These are phyloP conservation scores for Staphylotrichum tortipilum DNA, from an alignment of 495 filamentous ascomycete genomes.

Conservation along the genomic window DNA sequence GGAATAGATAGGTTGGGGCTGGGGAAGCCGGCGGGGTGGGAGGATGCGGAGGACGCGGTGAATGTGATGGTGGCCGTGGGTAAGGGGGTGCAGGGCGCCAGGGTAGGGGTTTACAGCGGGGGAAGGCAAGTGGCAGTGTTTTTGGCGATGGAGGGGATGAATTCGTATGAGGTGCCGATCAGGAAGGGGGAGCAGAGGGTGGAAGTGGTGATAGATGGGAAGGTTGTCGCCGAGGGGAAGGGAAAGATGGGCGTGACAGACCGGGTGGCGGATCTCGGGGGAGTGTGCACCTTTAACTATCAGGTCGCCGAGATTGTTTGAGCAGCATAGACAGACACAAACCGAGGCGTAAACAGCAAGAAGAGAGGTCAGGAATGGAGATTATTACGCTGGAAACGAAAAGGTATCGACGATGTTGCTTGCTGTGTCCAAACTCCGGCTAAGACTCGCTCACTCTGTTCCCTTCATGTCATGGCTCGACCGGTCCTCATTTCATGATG, in stretches of 20 bases:
- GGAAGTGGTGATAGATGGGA: background rate
- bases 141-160: background rate
- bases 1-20: background rate
- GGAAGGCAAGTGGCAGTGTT: background rate
- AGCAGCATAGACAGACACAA: background rate
- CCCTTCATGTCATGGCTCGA: background rate
- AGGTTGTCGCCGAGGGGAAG: background rate
- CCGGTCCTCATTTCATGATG: constrained; percentile 54
- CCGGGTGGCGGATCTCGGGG: background rate
- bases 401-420: background rate
- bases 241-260: background rate
- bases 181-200: background rate
- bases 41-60: background rate
- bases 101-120: background rate
- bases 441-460: background rate
- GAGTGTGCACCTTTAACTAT: constrained; percentile 8
- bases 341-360: too few relatives aligned
- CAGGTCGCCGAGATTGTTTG: constrained; percentile 6
- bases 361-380: too few relatives aligned
- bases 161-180: background rate
- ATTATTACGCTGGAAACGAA: too few relatives aligned
- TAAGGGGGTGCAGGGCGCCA: background rate
- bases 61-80: background rate
- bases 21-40: background rate
- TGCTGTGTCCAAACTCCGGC: background rate